Percentiles rank a stretch among this genome's conserved stretches.
phyloP scores from a whole-genome alignment of 768 basidiomycete genomes.

The Boletellus sp. region DNA sequence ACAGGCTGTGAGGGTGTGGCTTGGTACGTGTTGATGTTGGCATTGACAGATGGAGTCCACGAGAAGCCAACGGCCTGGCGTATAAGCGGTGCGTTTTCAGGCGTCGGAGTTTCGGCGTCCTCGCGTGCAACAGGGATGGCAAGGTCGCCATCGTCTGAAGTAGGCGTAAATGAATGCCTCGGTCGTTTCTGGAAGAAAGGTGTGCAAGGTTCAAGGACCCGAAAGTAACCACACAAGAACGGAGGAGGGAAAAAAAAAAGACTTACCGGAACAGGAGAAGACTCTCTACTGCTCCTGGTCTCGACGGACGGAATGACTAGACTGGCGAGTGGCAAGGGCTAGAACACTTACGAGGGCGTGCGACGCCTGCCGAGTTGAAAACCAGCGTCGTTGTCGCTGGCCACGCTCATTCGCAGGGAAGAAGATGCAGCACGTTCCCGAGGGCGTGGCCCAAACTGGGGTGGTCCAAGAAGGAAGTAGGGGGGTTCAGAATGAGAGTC shows the following conservation, averaged over 20 bases:
- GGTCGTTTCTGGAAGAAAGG: conserved; percentile 33
- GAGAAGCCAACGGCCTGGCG: conserved; percentile 58
- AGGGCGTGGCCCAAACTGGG: background rate
- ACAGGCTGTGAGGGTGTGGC: conserved; percentile 22
- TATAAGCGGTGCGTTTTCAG: conserved; percentile 46
- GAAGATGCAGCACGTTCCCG: no score
- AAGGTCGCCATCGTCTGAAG: conserved; percentile 47
- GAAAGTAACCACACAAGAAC: background rate
- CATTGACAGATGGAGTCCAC: conserved; percentile 28
- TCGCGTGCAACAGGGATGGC: conserved; percentile 39
- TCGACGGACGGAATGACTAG: conserved; percentile 11
- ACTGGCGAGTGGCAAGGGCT: background rate
- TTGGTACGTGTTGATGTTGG: conserved; percentile 31
- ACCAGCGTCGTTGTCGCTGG: conserved; percentile 24
- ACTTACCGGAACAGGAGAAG: conserved; percentile 47
- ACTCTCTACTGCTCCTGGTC: conserved; percentile 54
- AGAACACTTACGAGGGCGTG: conserved; percentile 36
- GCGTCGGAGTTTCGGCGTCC: conserved; percentile 43
- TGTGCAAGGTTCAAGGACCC: background rate
- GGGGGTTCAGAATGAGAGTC: background rate
- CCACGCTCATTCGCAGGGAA: conserved; percentile 6
- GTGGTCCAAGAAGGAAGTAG: background rate
- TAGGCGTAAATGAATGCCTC: conserved; percentile 50
- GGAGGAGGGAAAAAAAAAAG: background rate
- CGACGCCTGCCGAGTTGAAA: conserved; percentile 31